phyloP scores from a whole-genome alignment of 208 protist genomes.

The Leishmania amazonensis region DNA sequence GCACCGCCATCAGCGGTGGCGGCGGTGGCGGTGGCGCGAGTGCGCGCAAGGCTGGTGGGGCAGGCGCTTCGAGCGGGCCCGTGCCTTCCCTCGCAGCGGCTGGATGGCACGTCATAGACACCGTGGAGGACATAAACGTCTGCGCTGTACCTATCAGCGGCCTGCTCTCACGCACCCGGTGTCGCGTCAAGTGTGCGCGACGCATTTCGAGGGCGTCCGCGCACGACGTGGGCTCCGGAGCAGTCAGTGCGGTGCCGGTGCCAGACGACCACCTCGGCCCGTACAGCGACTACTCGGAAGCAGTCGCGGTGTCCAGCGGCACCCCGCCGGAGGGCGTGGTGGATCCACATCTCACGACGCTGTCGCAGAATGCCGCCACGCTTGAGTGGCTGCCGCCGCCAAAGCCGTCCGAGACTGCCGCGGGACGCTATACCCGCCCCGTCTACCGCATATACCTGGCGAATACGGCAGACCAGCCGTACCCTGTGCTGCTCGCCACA shows the following conservation, averaged over 20 bases:
- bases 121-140: constrained; percentile 61
- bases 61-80: neutral
- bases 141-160: constrained; percentile 69
- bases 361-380: constrained; percentile 60
- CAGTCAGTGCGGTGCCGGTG: constrained; percentile 1
- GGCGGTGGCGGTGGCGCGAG: constrained; percentile 7
- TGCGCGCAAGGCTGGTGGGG: constrained; percentile 18
- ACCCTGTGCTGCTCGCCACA: constrained; percentile 41
- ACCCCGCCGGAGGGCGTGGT: constrained; percentile 82
- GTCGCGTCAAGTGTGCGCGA: constrained; percentile 73
- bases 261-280: constrained; percentile 10
- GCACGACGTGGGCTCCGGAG: neutral
- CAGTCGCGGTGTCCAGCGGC: constrained; percentile 67
- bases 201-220: constrained; percentile 1
- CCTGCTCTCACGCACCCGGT: constrained; percentile 69
- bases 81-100: neutral
- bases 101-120: constrained; percentile 85
- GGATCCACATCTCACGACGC: constrained; percentile 53
- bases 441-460: constrained; percentile 75
- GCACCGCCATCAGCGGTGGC: neutral
- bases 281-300: constrained; percentile 81
- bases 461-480: constrained; percentile 36
- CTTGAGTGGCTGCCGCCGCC: constrained; percentile 73
- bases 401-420: constrained; percentile 23
- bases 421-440: constrained; percentile 34